Base-by-base conservation (phyloP, 75 land plant species). In the Selaginella moellendorffii region DNA sequence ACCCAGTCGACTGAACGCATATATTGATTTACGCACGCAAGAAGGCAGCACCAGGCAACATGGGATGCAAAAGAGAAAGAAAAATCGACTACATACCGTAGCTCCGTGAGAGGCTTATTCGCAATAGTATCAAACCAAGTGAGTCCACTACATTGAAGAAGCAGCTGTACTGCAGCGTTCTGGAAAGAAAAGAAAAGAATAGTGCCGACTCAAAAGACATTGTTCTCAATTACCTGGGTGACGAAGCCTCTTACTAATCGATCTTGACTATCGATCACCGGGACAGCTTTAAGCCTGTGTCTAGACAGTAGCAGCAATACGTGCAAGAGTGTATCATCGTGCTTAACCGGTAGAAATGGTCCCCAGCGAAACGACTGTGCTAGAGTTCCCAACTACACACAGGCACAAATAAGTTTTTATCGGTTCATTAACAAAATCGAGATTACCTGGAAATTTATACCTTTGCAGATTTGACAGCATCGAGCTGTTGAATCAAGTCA, bases 81-180 rank as follows among this genome's bases (percentile, higher is more conserved):
- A 36, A 36, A 2, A 59, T 22, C n/a, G 30, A 52, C 68, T 2
- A n/a, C 66, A 26, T 61, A 84, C 85, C 78, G 62, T 29, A 74
- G 76, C 28, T 79, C 75, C 22, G 54, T 56, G 20, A 84, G 54
- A 29, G 70, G 17, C 54, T 61, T 79, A 26, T 76, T 70, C 36
- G 80, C 82, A 42, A 82, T 79, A 29, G 31, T 27, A 52, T 84
- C 85, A 71, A 84, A 84, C 87, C 87, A 84, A 2, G 64, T 69
- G 61, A 84, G 56, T 46, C 87, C 87, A 65, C 73, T 74, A 31
- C 79, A 82, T 65, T 77, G 78, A 27, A 82, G 46, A 36, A 82
- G 77, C 42, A 77, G 21, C 31, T 79, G 75, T 26, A 84, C 62
- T 2, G 78, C 85, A 72, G 74, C 77, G 65, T 72, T 69, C 85